Evolutionary conservation across 345 rosid genomes (phyloP).

Genomic region (Boechera stricta): DNA sequence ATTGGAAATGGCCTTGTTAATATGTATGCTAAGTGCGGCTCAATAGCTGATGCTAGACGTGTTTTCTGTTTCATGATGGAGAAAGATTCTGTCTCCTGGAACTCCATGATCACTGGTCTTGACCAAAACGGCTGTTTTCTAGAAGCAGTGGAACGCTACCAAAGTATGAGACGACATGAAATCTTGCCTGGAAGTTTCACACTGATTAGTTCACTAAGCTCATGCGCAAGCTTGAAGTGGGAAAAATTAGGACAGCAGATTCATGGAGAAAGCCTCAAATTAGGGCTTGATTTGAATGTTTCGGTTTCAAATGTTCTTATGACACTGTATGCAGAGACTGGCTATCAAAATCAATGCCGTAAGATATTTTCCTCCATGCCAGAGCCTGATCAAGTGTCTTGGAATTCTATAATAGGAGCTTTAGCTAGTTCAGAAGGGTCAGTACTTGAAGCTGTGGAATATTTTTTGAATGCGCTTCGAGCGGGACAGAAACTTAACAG

Average conservation of each 20-base stretch:
- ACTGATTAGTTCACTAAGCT: conserved; percentile 80
- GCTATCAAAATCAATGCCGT: conserved; percentile 56
- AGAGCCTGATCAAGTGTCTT: conserved; percentile 82
- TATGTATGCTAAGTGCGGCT: conserved; percentile 88
- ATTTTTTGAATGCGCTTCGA: conserved; percentile 65
- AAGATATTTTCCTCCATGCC: conserved; percentile 70
- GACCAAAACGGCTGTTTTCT: conserved; percentile 75
- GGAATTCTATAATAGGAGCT: conserved; percentile 87
- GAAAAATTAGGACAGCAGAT: conserved; percentile 64
- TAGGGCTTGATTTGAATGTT: conserved; percentile 76
- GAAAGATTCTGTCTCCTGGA: conserved; percentile 91
- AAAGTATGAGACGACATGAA: conserved; percentile 62
- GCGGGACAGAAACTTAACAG: conserved; percentile 67
- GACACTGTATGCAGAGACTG: conserved; percentile 66
- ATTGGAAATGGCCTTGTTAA: conserved; percentile 84
- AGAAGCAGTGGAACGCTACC: conserved; percentile 62
- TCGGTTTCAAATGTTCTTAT: conserved; percentile 93
- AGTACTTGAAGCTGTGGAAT: conserved; percentile 54
- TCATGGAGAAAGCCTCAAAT: conserved; percentile 68
- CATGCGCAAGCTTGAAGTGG: conserved; percentile 84
- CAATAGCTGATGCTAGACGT: conserved; percentile 59
- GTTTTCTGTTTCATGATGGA: conserved; percentile 63
- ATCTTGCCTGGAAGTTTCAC: conserved; percentile 65
- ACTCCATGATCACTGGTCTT: conserved; percentile 84
- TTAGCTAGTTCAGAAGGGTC: conserved; percentile 65